Evolutionary conservation across 176 grass and related monocot genomes (phyloP).

Genomic region (Elymus sibiricus): DNA sequence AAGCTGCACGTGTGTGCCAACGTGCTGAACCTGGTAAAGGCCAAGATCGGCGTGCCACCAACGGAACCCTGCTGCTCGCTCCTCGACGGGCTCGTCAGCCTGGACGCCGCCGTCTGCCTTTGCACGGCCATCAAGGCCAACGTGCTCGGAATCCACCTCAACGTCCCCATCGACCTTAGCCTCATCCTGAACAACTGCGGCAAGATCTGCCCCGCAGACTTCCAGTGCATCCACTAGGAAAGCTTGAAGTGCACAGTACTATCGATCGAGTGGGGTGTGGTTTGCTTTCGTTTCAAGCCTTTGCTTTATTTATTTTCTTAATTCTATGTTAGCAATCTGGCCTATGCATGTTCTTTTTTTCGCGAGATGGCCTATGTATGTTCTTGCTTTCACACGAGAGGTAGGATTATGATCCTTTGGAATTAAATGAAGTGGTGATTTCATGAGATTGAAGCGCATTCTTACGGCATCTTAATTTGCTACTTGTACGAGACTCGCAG

Average conservation of each 20-base stretch:
- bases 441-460: background rate
- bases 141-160: slow-evolving; percentile 40
- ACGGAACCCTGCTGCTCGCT: slow-evolving; percentile 50
- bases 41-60: slow-evolving; percentile 18
- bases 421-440: background rate
- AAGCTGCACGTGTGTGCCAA: slow-evolving; percentile 45
- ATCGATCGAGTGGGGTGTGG: background rate
- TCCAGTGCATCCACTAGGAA: slow-evolving; percentile 11
- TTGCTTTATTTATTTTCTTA: background rate
- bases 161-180: slow-evolving; percentile 38
- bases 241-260: background rate
- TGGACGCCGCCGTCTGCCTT: slow-evolving; percentile 56
- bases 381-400: background rate
- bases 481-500: no score
- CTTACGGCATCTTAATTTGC: background rate
- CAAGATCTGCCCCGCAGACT: slow-evolving; percentile 30
- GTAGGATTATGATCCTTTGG: background rate
- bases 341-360: background rate
- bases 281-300: background rate
- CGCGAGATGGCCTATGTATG: background rate
- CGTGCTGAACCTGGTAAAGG: slow-evolving; percentile 39
- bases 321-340: background rate
- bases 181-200: slow-evolving; percentile 48
- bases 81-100: slow-evolving; percentile 31
- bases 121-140: slow-evolving; percentile 58